Evolutionary conservation across 495 filamentous ascomycete genomes (phyloP).

Genomic region (Pyrenula aspistea): DNA sequence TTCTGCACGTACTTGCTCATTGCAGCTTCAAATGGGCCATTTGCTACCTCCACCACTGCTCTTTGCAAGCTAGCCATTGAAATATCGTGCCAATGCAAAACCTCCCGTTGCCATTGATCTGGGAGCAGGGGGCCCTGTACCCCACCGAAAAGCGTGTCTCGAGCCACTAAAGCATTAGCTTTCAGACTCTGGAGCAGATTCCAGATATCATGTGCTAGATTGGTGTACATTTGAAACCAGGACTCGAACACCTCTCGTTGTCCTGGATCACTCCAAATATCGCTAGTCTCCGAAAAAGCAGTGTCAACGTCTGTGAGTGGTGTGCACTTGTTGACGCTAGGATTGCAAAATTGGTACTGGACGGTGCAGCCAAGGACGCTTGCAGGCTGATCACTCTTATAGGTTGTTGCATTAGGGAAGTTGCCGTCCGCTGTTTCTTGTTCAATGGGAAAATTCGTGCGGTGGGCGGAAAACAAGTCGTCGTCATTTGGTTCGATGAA

Average conservation of each 20-base stretch:
- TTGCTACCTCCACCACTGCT: background rate
- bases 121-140: slow-evolving; percentile 11
- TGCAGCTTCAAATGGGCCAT: background rate
- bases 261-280: slow-evolving; percentile 23
- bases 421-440: background rate
- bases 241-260: slow-evolving; percentile 16
- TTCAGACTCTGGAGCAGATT: slow-evolving; percentile 3
- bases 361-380: slow-evolving; percentile 10
- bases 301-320: slow-evolving; percentile 1
- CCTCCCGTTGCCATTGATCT: slow-evolving; percentile 18
- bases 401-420: slow-evolving; percentile 3
- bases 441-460: background rate
- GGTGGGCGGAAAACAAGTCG: slow-evolving; percentile 12
- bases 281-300: slow-evolving; percentile 1
- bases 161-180: background rate
- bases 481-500: slow-evolving; percentile 14
- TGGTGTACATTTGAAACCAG: slow-evolving; percentile 4
- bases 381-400: slow-evolving; percentile 3
- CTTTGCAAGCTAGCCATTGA: slow-evolving; percentile 5
- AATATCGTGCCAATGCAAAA: slow-evolving; percentile 9
- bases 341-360: slow-evolving; percentile 13
- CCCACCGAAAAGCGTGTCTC: background rate
- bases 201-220: slow-evolving; percentile 3
- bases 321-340: slow-evolving; percentile 8
- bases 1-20: background rate